These are phyloP conservation scores for Mycena maculata DNA, from an alignment of 768 basidiomycete genomes.

Conservation along the genomic window DNA sequence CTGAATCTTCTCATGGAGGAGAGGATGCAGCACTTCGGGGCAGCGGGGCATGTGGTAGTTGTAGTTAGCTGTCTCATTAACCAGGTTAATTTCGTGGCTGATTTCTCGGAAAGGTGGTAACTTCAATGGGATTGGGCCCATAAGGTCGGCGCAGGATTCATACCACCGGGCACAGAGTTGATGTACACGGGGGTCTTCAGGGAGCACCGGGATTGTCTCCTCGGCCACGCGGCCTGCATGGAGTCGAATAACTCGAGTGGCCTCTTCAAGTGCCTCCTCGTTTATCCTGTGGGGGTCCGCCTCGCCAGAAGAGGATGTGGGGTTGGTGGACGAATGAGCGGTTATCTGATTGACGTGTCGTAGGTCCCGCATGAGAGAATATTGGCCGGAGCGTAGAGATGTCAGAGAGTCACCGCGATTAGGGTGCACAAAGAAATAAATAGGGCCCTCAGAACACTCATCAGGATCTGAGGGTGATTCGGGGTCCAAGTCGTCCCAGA, in stretches of 20 bases:
- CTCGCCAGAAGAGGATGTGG: too few relatives aligned
- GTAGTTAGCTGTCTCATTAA: slow-evolving; percentile 38
- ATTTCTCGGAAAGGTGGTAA: slow-evolving; percentile 45
- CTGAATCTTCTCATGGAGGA: slow-evolving; percentile 19
- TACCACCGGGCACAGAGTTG: slow-evolving; percentile 16
- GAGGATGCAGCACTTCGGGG: slow-evolving; percentile 36
- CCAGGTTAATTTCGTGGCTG: slow-evolving; percentile 47
- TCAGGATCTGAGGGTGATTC: too few relatives aligned
- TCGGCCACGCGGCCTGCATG: not conserved
- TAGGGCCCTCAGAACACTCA: too few relatives aligned
- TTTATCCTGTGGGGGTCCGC: too few relatives aligned
- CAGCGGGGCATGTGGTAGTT: slow-evolving; percentile 39
- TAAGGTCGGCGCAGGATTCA: slow-evolving; percentile 26
- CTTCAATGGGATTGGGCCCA: slow-evolving; percentile 26
- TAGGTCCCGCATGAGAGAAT: too few relatives aligned
- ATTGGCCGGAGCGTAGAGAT: too few relatives aligned
- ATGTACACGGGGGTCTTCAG: not conserved
- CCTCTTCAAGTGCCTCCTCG: too few relatives aligned
- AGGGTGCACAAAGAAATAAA: too few relatives aligned
- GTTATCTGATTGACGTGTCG: too few relatives aligned
- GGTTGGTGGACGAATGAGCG: too few relatives aligned
- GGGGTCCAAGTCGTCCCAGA: too few relatives aligned
- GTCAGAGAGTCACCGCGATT: too few relatives aligned
- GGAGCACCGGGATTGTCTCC: not conserved
- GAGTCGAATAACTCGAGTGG: not conserved